Base-by-base conservation (phyloP, 176 grass and related monocot genomes). In the Thinopyrum elongatum region DNA sequence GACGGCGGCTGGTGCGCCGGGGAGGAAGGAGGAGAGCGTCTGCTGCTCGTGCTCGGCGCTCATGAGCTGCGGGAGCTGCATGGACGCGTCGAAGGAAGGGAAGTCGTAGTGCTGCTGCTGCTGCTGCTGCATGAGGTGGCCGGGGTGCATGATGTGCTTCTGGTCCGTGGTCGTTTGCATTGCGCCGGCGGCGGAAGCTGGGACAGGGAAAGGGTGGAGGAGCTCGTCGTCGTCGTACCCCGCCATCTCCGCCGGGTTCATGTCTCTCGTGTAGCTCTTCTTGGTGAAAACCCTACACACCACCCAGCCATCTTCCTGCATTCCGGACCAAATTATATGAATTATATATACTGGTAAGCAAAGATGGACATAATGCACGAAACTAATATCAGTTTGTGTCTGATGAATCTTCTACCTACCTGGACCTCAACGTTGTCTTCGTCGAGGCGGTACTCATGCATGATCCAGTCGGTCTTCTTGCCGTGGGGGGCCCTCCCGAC, bases 221-320 rank as follows among this genome's bases (percentile, higher is more conserved):
- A 91, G 83, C 44, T 94, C 89, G 5, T 94, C 97, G n/a, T 99
- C 90, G 22, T 90, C 88, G 31, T 63, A 58, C 29, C 51, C 77
- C 2, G 70, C 77, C 70, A 92, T 77, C 19, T 90, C 88, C 4
- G 85, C 74, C 8, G 19, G 83, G 62, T 89, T 83, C 67, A 89
- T 25, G 55, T 85, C 80, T 35, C 87, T 86, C 67, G 92, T 92
- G 64, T 91, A 87, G 87, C 66, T 96, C 84, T 96, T 99, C 90
- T 99, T 99, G 76, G 92, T 95, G 92, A 96, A 99, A 85, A 94
- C 92, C 78, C 94, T 95, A 89, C 97, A 99, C 35, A 99, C 97
- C 51, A 99, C 97, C 97, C 97, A 99, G 55, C 94, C 97, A 84
- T 99, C 97, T 86, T 94, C 97, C 97, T 99, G 87, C 80, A 94